Base-by-base conservation (phyloP, 345 rosid species). In the Aquilaria sinensis region DNA sequence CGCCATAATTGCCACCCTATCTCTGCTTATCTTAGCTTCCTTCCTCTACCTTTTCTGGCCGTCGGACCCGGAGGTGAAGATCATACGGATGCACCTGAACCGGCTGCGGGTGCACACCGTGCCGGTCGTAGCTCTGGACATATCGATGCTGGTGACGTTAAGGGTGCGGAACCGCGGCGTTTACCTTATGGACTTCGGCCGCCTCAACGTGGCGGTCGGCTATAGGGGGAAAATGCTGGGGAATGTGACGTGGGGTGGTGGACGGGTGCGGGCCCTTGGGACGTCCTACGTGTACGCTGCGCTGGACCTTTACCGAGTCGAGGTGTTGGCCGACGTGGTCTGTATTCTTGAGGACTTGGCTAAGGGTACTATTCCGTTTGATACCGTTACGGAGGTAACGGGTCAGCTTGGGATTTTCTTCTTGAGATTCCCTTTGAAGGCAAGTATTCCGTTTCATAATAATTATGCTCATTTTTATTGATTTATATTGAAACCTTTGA, bases 221-320 rank as follows among this genome's bases (percentile, higher is more conserved):
- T 92, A 87, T 68, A 77, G 88, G 51, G 96, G 96, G 68, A 84
- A 83, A 72, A 72, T 68, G 80, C 71, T 89, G 64, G 96, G 96
- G 32, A 88, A 79, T 73, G 93, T 83, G 84, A 78, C 51, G 61
- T 79, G 88, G 0, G 63, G 70, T 12, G 69, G 68, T 0, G 89
- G 88, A 1, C 93, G 80, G 70, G 88, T 93, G 73, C 68, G 62
- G 66, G 92, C 97, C 14, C 56, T 77, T 5, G 82, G 83, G 1
- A 78, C 88, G 56, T 84, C 97, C 56, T 83, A 71, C 51, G 67
- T 89, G 49, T 81, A 84, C 34, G 97, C 90, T 9, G 82, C 79
- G 70, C 72, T 92, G 64, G 81, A 85, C 61, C 62, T 93, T 30
- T 60, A 72, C 12, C 85, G 90, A 67, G 81, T 87, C 23, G 64